These are phyloP conservation scores for Magnusiomyces clavatus DNA, from an alignment of 1,139 yeast species.

Conservation along the genomic window DNA sequence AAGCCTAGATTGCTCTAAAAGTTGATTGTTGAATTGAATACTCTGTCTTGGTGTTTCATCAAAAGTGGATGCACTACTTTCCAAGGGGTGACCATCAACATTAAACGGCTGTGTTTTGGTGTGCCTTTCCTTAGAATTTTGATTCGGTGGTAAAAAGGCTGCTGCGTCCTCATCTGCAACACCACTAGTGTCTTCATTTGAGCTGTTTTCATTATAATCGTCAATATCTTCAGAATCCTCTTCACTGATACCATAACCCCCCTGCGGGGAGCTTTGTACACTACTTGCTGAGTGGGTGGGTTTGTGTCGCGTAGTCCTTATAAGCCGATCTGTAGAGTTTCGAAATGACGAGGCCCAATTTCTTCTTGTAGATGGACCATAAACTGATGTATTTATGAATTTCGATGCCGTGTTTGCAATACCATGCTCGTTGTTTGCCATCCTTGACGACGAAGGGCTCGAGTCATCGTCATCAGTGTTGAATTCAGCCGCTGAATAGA, in stretches of 20 bases:
- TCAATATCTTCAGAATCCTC: slow-evolving; percentile 15
- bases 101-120: background rate
- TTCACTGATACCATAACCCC: slow-evolving; percentile 4
- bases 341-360: too few species aligned
- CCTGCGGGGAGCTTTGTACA: slow-evolving; percentile 5
- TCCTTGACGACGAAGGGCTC: background rate
- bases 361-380: too few species aligned
- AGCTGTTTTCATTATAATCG: slow-evolving; percentile 7
- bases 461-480: slow-evolving; percentile 10
- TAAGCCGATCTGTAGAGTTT: too few species aligned
- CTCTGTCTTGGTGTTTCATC: slow-evolving; percentile 6
- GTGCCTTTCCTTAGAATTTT: slow-evolving; percentile 2
- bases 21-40: background rate
- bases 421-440: too few species aligned
- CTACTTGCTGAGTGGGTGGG: slow-evolving; percentile 3
- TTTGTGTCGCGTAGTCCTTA: too few species aligned
- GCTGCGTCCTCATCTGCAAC: slow-evolving; percentile 2
- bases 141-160: slow-evolving; percentile 8
- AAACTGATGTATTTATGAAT: too few species aligned
- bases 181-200: slow-evolving; percentile 2
- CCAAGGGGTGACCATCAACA: background rate
- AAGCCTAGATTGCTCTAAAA: too few species aligned
- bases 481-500: slow-evolving; percentile 26
- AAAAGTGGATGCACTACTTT: slow-evolving; percentile 8
- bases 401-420: too few species aligned